Base-by-base conservation (phyloP, 208 protist genomes). In the Tritrichomonas musculus region DNA sequence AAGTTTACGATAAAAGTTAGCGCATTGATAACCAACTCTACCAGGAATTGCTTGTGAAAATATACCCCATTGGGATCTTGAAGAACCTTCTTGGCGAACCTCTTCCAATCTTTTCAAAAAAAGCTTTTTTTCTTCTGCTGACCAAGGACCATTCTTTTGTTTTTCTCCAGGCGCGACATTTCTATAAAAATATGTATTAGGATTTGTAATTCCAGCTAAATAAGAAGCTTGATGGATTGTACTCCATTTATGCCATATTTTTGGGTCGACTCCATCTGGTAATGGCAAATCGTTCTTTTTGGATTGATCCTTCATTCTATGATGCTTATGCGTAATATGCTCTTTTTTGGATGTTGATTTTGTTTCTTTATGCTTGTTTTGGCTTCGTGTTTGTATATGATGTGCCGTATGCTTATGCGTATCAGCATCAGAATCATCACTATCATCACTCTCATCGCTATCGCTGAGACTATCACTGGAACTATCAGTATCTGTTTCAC, bases 21-120 rank as follows among this genome's bases (percentile, higher is more conserved):
- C 57, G 33, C 88, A 92, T 92, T 96, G 96, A 53, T 96, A 96
- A 27, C 96, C 96, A 30, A 96, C 96, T 33, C 96, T 93, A 0
- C 96, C 96, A 25, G 95, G 96, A 82, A 96, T 96, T 30, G 92
- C 39, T 94, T 94, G 94, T 22, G 94, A 93, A 82, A 96, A 96
- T 25, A 96, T 94, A 65, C 96, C 96, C 96, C 96, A 96, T 77
- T 96, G 95, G 8, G 41, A 44, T 57, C 20, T 88, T 88, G 20
- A 39, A 49, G 27, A 20, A 13, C 77, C 77, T 13, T 88, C 17
- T 57, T 88, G 33, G 2, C 55, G 4, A 50, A 92, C 72, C 41
- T 92, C 88, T 44, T 44, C 39, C 25, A 92, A 39, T 50, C 88
- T 39, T 2, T 64, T 64, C 30, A 92, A 53, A 69, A 92, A 92